Evolutionary conservation across 2,329 filamentous ascomycete species (phyloP).

Genomic region (Colletotrichum limetticola): DNA sequence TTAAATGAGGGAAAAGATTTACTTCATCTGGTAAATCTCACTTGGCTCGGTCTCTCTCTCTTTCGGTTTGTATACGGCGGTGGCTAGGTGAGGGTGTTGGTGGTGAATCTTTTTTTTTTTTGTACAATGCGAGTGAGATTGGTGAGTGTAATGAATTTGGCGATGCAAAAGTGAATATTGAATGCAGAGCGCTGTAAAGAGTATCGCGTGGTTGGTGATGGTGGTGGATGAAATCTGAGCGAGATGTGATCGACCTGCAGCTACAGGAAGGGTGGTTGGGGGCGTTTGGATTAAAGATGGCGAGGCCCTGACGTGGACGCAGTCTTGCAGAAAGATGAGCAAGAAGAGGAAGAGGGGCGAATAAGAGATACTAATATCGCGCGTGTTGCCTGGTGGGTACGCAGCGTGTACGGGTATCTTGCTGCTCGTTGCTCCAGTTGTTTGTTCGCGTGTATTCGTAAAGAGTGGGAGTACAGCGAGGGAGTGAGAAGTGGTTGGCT

Average conservation of each 20-base stretch:
- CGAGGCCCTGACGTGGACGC: background rate
- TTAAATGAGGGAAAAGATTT: constrained; percentile 1
- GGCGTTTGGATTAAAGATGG: background rate
- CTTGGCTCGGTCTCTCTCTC: background rate
- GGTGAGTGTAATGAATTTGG: background rate
- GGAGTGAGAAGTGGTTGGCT: background rate
- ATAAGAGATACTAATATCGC: background rate
- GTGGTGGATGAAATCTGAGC: constrained; percentile 5
- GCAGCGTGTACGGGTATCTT: background rate
- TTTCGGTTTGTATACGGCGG: background rate
- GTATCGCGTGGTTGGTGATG: constrained; percentile 6
- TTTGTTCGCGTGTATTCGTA: background rate
- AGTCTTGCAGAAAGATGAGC: background rate
- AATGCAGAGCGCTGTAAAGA: background rate
- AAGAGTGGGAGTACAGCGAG: background rate
- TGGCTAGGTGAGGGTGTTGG: background rate
- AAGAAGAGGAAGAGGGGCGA: background rate
- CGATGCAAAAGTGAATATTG: background rate
- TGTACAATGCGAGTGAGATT: background rate
- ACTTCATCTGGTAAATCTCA: background rate
- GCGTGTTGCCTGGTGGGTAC: background rate
- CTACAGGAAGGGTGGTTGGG: constrained; percentile 23
- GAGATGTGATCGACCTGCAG: constrained; percentile 26
- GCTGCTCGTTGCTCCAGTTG: background rate
- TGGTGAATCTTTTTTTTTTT: background rate